phyloP scores from a whole-genome alignment of 2,329 filamentous ascomycete genomes.

The Exophiala dermatitidis region DNA sequence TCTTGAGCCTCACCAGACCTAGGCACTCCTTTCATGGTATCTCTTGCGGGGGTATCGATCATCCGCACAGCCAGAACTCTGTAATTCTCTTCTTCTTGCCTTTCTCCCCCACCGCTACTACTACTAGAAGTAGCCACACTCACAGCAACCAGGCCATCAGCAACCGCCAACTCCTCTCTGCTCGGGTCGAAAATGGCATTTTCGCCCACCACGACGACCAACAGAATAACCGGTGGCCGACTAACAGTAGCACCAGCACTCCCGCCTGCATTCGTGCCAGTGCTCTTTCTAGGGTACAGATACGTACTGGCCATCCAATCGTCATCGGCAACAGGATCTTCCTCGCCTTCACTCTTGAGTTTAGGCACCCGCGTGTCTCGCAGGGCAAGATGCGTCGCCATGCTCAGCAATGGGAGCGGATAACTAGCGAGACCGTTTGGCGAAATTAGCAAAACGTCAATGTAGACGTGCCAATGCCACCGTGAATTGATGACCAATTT shows the following conservation, averaged over 20 bases:
- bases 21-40: constrained; percentile 64
- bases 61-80: constrained; percentile 63
- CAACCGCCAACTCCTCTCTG: constrained; percentile 85
- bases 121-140: constrained; percentile 49
- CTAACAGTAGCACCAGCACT: constrained; percentile 21
- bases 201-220: constrained; percentile 76
- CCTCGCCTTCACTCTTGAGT: constrained; percentile 80
- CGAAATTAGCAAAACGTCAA: constrained; percentile 69
- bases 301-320: constrained; percentile 83
- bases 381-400: constrained; percentile 89
- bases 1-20: constrained; percentile 41
- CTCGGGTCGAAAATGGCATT: constrained; percentile 93
- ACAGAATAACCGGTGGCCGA: constrained; percentile 73
- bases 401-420: constrained; percentile 81
- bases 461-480: constrained; percentile 94
- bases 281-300: constrained; percentile 56
- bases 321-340: constrained; percentile 96
- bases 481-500: constrained; percentile 78
- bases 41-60: constrained; percentile 64
- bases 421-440: constrained; percentile 62
- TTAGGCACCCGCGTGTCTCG: constrained; percentile 77
- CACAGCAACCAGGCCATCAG: constrained; percentile 79
- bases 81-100: constrained; percentile 33
- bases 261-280: background rate
- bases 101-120: constrained; percentile 6